Conservation (phyloP, 352 stramenopile species). For the Globisporangium viniferum region DNA sequence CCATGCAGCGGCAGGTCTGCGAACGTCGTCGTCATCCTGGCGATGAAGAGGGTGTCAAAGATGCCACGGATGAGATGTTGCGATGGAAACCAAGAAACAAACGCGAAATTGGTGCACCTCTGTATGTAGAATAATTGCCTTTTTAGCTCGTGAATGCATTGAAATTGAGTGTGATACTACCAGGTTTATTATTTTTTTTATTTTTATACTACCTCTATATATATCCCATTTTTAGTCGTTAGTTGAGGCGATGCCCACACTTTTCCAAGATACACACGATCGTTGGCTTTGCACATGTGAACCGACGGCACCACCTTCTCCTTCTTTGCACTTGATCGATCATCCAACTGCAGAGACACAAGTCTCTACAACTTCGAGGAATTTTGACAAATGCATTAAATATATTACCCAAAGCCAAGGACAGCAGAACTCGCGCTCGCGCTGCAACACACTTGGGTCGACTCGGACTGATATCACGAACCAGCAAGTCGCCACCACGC, state of each 20-base stretch:
- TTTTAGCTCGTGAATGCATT: neutral
- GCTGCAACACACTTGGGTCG: neutral
- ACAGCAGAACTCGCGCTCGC: neutral
- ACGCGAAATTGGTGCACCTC: neutral
- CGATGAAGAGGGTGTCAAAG: neutral
- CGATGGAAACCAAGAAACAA: neutral
- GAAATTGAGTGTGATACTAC: neutral
- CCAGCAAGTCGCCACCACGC: constrained; percentile 4
- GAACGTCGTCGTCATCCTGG: constrained; percentile 36
- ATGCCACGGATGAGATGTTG: neutral
- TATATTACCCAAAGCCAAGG: constrained; percentile 20
- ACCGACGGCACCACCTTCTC: neutral
- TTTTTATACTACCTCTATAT: neutral
- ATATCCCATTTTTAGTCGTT: neutral
- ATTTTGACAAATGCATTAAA: constrained; percentile 21
- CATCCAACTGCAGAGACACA: neutral
- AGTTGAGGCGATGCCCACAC: neutral
- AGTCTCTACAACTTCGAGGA: neutral
- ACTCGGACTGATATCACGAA: constrained; percentile 13
- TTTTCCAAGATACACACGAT: neutral
- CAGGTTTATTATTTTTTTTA: neutral
- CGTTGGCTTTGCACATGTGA: neutral
- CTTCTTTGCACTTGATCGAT: neutral
- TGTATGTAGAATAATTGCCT: neutral
- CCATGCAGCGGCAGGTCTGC: constrained; percentile 54